Percentiles rank a stretch among this genome's conserved stretches.
phyloP scores from a whole-genome alignment of 1,284 basidiomycete genomes.

The Mycosarcoma mackinlayi region DNA sequence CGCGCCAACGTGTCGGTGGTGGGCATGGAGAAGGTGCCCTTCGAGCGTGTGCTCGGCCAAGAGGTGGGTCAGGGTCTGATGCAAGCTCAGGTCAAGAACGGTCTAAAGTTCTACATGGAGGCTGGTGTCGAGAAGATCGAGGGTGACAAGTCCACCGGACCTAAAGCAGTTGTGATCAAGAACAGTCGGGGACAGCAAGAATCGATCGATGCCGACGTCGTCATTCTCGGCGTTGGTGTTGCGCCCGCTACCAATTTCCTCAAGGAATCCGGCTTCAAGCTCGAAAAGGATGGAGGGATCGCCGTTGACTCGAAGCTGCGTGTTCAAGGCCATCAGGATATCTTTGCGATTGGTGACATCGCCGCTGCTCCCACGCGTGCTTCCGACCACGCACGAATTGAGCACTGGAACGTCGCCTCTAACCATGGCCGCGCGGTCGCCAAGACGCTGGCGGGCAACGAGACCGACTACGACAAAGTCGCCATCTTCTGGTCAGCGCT shows the following conservation, averaged over 20 bases:
- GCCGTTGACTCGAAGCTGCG: slow-evolving; percentile 82
- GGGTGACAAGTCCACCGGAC: slow-evolving; percentile 59
- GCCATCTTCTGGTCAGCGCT: slow-evolving; percentile 86
- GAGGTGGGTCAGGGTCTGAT: slow-evolving; percentile 82
- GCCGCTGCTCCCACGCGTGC: slow-evolving; percentile 78
- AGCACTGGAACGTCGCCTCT: slow-evolving; percentile 91
- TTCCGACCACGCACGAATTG: slow-evolving; percentile 76
- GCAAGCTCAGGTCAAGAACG: slow-evolving; percentile 75
- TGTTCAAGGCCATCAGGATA: slow-evolving; percentile 74
- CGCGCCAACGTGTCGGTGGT: slow-evolving; percentile 79
- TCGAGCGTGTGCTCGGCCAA: slow-evolving; percentile 82
- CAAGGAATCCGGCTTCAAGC: slow-evolving; percentile 72
- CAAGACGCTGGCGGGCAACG: slow-evolving; percentile 70
- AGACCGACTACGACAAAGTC: slow-evolving; percentile 76
- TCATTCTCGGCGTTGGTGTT: slow-evolving; percentile 91
- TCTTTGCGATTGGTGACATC: slow-evolving; percentile 92
- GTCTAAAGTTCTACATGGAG: slow-evolving; percentile 83
- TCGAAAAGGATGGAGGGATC: slow-evolving; percentile 77
- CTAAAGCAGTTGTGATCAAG: slow-evolving; percentile 75
- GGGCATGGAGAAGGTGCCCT: slow-evolving; percentile 85
- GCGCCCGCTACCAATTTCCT: slow-evolving; percentile 85
- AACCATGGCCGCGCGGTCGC: slow-evolving; percentile 88
- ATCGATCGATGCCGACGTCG: slow-evolving; percentile 79
- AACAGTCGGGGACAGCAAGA: slow-evolving; percentile 71
- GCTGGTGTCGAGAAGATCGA: slow-evolving; percentile 80